phyloP scores from a whole-genome alignment of 2,329 filamentous ascomycete species.

The Akanthomyces lecanii region DNA sequence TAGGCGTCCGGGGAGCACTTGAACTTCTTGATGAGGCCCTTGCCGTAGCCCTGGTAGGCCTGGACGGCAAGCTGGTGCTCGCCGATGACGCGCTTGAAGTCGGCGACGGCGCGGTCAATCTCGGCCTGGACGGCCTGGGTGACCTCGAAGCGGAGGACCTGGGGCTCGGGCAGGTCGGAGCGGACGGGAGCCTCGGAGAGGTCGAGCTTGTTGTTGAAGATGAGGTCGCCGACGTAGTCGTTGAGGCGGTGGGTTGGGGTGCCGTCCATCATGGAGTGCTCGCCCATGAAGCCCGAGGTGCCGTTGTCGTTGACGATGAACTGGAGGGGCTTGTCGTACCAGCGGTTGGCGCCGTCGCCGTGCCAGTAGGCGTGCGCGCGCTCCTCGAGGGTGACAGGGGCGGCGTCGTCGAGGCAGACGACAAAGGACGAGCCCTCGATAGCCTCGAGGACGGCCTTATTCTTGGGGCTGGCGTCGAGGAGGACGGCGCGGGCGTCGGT shows the following conservation, averaged over 20 bases:
- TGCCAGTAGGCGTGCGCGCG: constrained; percentile 97
- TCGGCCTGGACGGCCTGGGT: constrained; percentile 69
- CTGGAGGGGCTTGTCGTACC: constrained; percentile 97
- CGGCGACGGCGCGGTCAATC: constrained; percentile 70
- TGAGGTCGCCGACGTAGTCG: constrained; percentile 87
- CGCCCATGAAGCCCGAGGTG: constrained; percentile 94
- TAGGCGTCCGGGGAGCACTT: constrained; percentile 96
- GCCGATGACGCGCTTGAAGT: constrained; percentile 78
- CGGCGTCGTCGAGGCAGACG: constrained; percentile 87
- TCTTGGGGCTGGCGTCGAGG: constrained; percentile 70
- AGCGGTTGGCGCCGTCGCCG: constrained; percentile 90
- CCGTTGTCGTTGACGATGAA: constrained; percentile 99
- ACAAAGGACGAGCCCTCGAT: constrained; percentile 90
- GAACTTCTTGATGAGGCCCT: constrained; percentile 99
- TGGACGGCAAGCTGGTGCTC: constrained; percentile 90
- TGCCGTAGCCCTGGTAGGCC: constrained; percentile 95
- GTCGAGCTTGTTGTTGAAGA: constrained; percentile 92
- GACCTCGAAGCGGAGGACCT: constrained; percentile 72
- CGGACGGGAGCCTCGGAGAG: constrained; percentile 74
- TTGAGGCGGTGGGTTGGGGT: constrained; percentile 96
- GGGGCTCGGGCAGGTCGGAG: constrained; percentile 78
- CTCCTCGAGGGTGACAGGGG: constrained; percentile 90
- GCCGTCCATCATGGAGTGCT: constrained; percentile 99
- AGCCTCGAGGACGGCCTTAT: constrained; percentile 70
- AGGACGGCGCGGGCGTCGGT: constrained; percentile 75